Percentiles rank a stretch among this genome's conserved stretches.
Evolutionary conservation across 345 rosid species (phyloP).

Genomic region (Pistacia atlantica): DNA sequence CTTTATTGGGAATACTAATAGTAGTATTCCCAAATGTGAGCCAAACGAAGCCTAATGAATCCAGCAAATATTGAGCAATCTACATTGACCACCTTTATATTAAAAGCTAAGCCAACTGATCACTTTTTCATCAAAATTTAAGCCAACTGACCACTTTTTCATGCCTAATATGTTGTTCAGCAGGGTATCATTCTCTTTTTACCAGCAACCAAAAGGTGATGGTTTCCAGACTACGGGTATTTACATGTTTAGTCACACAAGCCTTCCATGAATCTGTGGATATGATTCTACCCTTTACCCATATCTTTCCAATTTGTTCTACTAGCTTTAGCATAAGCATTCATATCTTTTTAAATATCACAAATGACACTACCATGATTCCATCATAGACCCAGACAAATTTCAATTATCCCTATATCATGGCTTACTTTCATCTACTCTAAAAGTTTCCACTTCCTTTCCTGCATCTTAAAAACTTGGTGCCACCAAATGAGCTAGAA

Average conservation of each 20-base stretch:
- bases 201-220: neutral
- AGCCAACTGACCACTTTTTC: neutral
- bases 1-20: no score
- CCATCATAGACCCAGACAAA: neutral
- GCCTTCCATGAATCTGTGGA: no score
- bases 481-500: no score
- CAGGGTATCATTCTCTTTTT: neutral
- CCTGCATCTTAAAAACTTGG: neutral
- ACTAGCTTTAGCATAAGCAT: neutral
- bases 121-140: neutral
- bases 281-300: neutral
- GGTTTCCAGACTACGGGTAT: neutral
- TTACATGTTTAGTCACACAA: neutral
- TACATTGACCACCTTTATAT: no score
- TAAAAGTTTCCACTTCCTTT: neutral
- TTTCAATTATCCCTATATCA: neutral
- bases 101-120: no score
- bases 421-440: no score
- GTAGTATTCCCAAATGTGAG: no score
- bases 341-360: neutral
- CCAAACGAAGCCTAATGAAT: neutral
- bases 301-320: neutral
- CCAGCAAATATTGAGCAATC: slow-evolving; percentile 1
- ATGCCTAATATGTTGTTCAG: neutral
- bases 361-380: neutral